Percentiles rank a stretch among this genome's conserved stretches.
Evolutionary conservation across 2,329 filamentous ascomycete species (phyloP).

Genomic region (Chaetoscypha palmicola): DNA sequence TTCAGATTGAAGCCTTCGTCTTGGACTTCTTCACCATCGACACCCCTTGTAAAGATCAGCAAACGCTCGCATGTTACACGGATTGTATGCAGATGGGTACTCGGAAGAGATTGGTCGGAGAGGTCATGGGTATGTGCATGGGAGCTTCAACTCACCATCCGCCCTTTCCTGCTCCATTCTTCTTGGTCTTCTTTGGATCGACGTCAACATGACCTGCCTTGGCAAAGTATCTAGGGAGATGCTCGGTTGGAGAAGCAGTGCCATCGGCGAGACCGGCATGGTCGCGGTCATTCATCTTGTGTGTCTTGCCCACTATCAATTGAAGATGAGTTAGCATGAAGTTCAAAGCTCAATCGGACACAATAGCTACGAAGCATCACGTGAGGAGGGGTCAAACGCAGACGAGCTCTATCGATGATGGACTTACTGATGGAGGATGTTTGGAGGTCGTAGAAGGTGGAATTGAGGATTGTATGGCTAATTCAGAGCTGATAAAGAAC

Average conservation of each 20-base stretch:
- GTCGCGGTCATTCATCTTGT: slow-evolving; percentile 90
- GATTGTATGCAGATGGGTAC: no score
- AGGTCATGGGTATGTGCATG: background rate
- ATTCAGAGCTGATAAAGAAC: no score
- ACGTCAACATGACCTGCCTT: slow-evolving; percentile 75
- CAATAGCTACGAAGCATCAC: slow-evolving; percentile 4
- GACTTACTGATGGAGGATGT: slow-evolving; percentile 24
- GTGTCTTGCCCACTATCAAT: slow-evolving; percentile 83
- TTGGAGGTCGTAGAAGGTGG: slow-evolving; percentile 6
- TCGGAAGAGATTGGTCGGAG: no score
- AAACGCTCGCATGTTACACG: no score
- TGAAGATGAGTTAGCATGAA: slow-evolving; percentile 13
- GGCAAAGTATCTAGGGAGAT: slow-evolving; percentile 86
- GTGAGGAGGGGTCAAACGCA: slow-evolving; percentile 16
- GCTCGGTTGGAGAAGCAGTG: slow-evolving; percentile 56
- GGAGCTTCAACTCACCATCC: slow-evolving; percentile 66
- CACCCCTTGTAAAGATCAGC: slow-evolving; percentile 65
- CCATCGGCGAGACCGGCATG: slow-evolving; percentile 73
- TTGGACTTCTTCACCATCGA: slow-evolving; percentile 72
- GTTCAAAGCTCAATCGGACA: slow-evolving; percentile 4
- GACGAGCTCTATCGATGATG: slow-evolving; percentile 6
- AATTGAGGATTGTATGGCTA: no score
- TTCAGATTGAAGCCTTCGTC: slow-evolving; percentile 77
- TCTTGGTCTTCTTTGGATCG: slow-evolving; percentile 93
- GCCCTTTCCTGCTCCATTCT: slow-evolving; percentile 84